Conservation (phyloP, 1,284 basidiomycete species). For the Schizopora paradoxa region DNA sequence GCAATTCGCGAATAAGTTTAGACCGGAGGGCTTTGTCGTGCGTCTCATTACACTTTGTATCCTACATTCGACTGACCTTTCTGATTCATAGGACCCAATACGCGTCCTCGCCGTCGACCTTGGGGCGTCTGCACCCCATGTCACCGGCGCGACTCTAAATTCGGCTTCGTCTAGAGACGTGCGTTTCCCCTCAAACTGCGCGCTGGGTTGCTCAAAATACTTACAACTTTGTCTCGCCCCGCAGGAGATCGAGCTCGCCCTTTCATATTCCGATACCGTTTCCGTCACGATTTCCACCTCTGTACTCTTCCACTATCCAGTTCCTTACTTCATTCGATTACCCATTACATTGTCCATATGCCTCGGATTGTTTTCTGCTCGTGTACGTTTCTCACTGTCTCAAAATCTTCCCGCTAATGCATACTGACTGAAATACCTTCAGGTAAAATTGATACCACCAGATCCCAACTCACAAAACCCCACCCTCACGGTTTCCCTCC, state of each 20-base stretch:
- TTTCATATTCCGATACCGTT: slow-evolving; percentile 63
- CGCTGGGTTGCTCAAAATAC: neutral
- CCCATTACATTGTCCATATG: slow-evolving; percentile 76
- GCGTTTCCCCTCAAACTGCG: neutral
- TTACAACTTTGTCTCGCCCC: neutral
- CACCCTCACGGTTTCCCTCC: slow-evolving; percentile 54
- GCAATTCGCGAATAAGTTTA: slow-evolving; percentile 62
- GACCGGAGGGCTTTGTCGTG: slow-evolving; percentile 65
- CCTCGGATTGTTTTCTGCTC: slow-evolving; percentile 68
- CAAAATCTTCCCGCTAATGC: neutral
- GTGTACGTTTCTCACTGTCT: slow-evolving; percentile 38
- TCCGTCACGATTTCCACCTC: slow-evolving; percentile 78
- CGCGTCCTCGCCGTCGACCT: slow-evolving; percentile 70
- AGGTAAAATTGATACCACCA: slow-evolving; percentile 41
- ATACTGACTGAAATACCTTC: neutral
- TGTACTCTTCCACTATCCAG: slow-evolving; percentile 78
- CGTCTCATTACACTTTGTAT: slow-evolving; percentile 22
- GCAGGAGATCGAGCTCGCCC: slow-evolving; percentile 57
- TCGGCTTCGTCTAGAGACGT: slow-evolving; percentile 9
- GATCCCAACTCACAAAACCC: slow-evolving; percentile 42
- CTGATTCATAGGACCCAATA: slow-evolving; percentile 58
- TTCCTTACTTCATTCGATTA: slow-evolving; percentile 71
- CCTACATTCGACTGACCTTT: slow-evolving; percentile 3
- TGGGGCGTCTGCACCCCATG: slow-evolving; percentile 64
- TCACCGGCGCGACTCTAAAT: slow-evolving; percentile 48